Evolutionary conservation across 495 filamentous ascomycete species (phyloP).

Genomic region (Neurospora sp.): DNA sequence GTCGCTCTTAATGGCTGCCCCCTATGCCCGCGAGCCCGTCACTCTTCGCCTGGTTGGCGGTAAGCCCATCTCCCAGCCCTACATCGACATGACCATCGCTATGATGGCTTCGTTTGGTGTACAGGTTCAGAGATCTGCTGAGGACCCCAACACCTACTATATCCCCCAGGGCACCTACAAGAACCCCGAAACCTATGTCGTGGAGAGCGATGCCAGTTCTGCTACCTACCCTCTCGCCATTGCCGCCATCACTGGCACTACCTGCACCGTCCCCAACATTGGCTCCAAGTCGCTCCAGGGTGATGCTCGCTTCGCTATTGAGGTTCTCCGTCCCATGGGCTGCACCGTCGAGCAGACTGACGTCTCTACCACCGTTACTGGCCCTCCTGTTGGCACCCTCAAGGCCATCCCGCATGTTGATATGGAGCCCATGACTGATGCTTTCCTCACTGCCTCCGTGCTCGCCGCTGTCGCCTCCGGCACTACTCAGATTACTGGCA

Average conservation of each 20-base stretch:
- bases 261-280: constrained; percentile 93
- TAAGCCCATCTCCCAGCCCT: constrained; percentile 91
- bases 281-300: constrained; percentile 86
- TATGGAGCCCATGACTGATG: constrained; percentile 99
- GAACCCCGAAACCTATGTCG: constrained; percentile 77
- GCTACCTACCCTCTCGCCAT: constrained; percentile 95
- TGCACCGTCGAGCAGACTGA: constrained; percentile 80
- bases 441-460: constrained; percentile 89
- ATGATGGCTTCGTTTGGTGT: constrained; percentile 97
- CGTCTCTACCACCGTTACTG: constrained; percentile 83
- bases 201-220: constrained; percentile 96
- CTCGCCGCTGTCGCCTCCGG: constrained; percentile 84
- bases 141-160: constrained; percentile 82
- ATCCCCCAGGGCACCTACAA: constrained; percentile 79
- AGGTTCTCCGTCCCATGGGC: constrained; percentile 88
- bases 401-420: constrained; percentile 63
- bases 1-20: constrained; percentile 91
- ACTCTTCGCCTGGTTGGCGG: constrained; percentile 83
- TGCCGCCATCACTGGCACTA: constrained; percentile 89
- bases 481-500: constrained; percentile 80
- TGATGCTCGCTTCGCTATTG: constrained; percentile 88
- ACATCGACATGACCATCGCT: constrained; percentile 96
- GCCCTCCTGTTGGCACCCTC: constrained; percentile 64
- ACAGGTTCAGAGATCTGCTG: constrained; percentile 46
- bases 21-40: constrained; percentile 88